Base-by-base conservation (phyloP, 192 early-diverging fungal species). In the Lunasporangiospora selenospora region DNA sequence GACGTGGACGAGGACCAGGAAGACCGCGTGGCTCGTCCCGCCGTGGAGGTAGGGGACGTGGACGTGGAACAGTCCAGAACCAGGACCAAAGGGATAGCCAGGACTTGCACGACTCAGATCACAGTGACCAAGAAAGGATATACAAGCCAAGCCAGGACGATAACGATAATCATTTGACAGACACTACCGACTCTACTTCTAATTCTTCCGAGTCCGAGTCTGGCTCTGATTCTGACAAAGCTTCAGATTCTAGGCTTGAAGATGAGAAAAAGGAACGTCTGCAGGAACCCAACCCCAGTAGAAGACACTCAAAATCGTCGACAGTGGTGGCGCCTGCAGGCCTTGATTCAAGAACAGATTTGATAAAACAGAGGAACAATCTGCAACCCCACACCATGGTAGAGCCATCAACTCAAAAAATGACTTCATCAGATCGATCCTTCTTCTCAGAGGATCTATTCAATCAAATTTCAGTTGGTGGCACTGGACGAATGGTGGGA, bases 371-470 rank as follows among this genome's bases (percentile, higher is more conserved):
- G n/a, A n/a, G n/a, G n/a, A n/a, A n/a, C n/a, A n/a, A n/a, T n/a
- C n/a, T n/a, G n/a, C n/a, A n/a, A n/a, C n/a, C n/a, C n/a, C n/a
- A n/a, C n/a, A n/a, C n/a, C n/a, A n/a, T n/a, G n/a, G n/a, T n/a
- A n/a, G n/a, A n/a, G n/a, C n/a, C n/a, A n/a, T n/a, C n/a, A n/a
- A n/a, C n/a, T n/a, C n/a, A n/a, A n/a, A n/a, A n/a, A n/a, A n/a
- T n/a, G n/a, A n/a, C n/a, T n/a, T n/a, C n/a, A n/a, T n/a, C n/a
- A n/a, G n/a, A n/a, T n/a, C n/a, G n/a, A n/a, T n/a, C n/a, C n/a
- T 70, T 70, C 23, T 48, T 70, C 38, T 52, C 44, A n/a, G 58
- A 60, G 21, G 24, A 48, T 30, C 16, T 45, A 32, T 70, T 52
- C 52, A 61, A 70, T 30, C 18, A 49, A 15, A 15, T 60, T 10